Percentiles rank a stretch among this genome's conserved stretches.
Conservation (phyloP, 345 rosid genomes). For the Crucihimalaya himalaica region DNA sequence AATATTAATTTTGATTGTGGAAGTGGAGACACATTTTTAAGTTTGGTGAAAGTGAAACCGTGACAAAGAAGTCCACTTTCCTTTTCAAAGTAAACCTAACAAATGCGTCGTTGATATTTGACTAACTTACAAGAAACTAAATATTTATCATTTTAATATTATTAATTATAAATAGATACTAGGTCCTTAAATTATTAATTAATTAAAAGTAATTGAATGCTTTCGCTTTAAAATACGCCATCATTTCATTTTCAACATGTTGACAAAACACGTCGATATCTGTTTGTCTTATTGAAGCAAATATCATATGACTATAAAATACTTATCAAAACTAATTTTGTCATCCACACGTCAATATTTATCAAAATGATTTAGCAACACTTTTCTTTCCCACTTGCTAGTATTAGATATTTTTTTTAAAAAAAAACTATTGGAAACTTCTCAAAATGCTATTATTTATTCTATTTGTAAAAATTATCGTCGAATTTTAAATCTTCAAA, state of each 20-base stretch:
- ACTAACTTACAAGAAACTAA: not conserved
- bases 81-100: constrained; percentile 21
- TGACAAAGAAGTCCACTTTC: constrained; percentile 27
- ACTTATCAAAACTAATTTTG: too few relatives aligned
- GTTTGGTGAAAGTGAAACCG: constrained; percentile 23
- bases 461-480: not conserved
- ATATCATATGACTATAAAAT: not conserved
- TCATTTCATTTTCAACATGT: constrained; percentile 15
- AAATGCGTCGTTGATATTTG: constrained; percentile 25
- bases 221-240: constrained; percentile 11
- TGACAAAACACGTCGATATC: constrained; percentile 6
- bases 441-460: not conserved
- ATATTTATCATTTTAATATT: not conserved
- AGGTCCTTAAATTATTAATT: not conserved
- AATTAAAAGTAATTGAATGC: not conserved
- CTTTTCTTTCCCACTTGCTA: not conserved
- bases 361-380: not conserved
- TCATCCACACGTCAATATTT: not conserved
- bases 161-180: not conserved
- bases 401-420: not conserved
- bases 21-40: not conserved
- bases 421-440: not conserved
- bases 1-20: not conserved
- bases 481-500: too few relatives aligned
- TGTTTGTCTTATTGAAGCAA: constrained; percentile 1